Evolutionary conservation across 129 eudicot genomes (phyloP), one percentile per base, ranked within the genome.

Genomic region (Pulicaria dysenterica): DNA sequence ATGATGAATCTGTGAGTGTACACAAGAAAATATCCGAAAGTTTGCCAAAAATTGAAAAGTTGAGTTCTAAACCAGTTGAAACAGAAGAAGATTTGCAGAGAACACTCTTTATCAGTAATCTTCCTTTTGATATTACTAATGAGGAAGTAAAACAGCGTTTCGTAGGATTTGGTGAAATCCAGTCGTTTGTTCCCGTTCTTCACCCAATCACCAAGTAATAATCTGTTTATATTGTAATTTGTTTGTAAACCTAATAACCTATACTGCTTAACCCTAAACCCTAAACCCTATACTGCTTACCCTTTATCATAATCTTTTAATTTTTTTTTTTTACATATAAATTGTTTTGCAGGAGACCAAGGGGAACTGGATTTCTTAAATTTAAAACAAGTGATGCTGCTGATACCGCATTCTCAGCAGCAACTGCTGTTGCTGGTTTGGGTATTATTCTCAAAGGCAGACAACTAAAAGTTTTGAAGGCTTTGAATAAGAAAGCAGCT

Each of bases 321-420:
- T 15, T 24, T 46, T 19, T 77, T 10, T 45, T 24, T 24, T 24
- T 24, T 24, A 24, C 31, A 24, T 24, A 24, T 61, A n/a, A 73
- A 50, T 37, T 64, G 81, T 55, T 69, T 53, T 77, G 39, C 79
- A 95, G 99, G 89, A 88, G 97, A 44, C 99, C 99, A 59, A 87
- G 83, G 68, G 98, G 98, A 74, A 88, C 96, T 67, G 97, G 97
- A 62, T 94, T 94, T 80, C 89, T 94, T 46, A 94, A 94, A 81
- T 94, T 94, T 60, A 81, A 73, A 73, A 84, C 87, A 63, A 64
- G 62, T 39, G 96, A 86, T 10, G 95, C 96, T 19, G 95, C 85
- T 47, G 85, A 85, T 67, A 88, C 97, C 71, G 93, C 97, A 64
- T 76, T 88, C 79, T 64, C 85, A 34, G 97, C 94, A 37, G 93